phyloP scores from a whole-genome alignment of 495 filamentous ascomycete species.

The Paragyromitra xinjiangensis region DNA sequence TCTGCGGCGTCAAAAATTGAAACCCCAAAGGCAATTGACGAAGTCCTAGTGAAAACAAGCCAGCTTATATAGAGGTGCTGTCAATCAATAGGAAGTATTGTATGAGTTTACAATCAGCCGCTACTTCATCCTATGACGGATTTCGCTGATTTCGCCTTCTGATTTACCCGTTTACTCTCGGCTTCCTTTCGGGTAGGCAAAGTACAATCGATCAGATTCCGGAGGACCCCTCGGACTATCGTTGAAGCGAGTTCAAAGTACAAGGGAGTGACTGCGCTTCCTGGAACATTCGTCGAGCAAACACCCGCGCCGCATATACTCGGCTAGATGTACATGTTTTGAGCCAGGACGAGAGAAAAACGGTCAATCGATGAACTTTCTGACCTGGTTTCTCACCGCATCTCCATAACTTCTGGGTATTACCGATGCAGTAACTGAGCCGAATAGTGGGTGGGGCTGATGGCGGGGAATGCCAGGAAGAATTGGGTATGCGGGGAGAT shows the following conservation, averaged over 20 bases:
- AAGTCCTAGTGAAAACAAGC: background rate
- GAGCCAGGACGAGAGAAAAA: conserved; percentile 1
- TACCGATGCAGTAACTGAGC: conserved; percentile 20
- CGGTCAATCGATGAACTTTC: background rate
- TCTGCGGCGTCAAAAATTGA: conserved; percentile 1
- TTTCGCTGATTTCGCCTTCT: conserved; percentile 9
- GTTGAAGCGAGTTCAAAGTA: conserved; percentile 23
- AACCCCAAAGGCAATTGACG: conserved; percentile 1
- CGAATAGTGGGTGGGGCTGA: background rate
- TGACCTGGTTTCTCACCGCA: conserved; percentile 32
- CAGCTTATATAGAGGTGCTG: conserved; percentile 24
- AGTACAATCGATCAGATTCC: background rate
- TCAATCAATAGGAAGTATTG: conserved; percentile 14
- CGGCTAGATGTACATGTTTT: background rate
- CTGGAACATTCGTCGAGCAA: background rate
- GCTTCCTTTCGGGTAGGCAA: conserved; percentile 9
- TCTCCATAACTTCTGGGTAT: conserved; percentile 2
- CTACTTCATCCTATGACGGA: conserved; percentile 13
- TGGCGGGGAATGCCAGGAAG: conserved; percentile 16
- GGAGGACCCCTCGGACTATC: conserved; percentile 10
- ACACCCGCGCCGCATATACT: background rate
- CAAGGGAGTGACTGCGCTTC: conserved; percentile 8
- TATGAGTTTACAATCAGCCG: conserved; percentile 38
- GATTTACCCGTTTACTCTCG: conserved; percentile 35
- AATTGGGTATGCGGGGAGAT: conserved; percentile 34